Evolutionary conservation across 2,329 filamentous ascomycete genomes (phyloP).

Genomic region (Fusarium nematophilum): DNA sequence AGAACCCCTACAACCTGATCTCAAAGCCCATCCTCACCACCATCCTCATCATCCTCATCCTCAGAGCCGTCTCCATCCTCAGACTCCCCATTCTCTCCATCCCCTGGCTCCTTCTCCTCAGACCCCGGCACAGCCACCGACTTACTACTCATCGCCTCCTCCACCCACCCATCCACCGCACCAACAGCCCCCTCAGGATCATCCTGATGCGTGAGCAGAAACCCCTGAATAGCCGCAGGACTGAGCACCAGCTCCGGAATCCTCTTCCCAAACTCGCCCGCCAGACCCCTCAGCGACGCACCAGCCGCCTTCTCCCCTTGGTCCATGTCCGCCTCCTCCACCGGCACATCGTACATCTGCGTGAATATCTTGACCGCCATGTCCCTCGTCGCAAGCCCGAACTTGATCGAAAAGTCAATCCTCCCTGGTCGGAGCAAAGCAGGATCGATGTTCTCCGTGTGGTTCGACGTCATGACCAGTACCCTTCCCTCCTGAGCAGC

Average conservation of each 20-base stretch:
- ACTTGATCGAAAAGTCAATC: conserved; percentile 23
- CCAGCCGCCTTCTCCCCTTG: background rate
- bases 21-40: too few relatives aligned
- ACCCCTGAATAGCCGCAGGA: conserved; percentile 35
- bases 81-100: too few relatives aligned
- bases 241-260: conserved; percentile 27
- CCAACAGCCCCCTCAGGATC: conserved; percentile 18
- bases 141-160: too few relatives aligned
- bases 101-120: too few relatives aligned
- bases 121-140: too few relatives aligned
- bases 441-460: conserved; percentile 24
- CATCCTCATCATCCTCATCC: too few relatives aligned
- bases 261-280: conserved; percentile 13
- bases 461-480: conserved; percentile 78
- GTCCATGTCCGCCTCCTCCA: background rate
- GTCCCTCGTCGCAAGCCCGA: conserved; percentile 16
- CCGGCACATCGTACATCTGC: conserved; percentile 16
- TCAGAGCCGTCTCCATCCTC: too few relatives aligned
- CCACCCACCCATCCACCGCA: conserved; percentile 12
- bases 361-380: conserved; percentile 12
- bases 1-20: too few relatives aligned
- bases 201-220: conserved; percentile 26
- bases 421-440: conserved; percentile 19
- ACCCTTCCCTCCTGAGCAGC: conserved; percentile 75
- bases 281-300: background rate